Evolutionary conservation across 2,329 filamentous ascomycete species (phyloP), one percentile per base, ranked within the genome.

Genomic region (Proliferodiscus dingleyae): DNA sequence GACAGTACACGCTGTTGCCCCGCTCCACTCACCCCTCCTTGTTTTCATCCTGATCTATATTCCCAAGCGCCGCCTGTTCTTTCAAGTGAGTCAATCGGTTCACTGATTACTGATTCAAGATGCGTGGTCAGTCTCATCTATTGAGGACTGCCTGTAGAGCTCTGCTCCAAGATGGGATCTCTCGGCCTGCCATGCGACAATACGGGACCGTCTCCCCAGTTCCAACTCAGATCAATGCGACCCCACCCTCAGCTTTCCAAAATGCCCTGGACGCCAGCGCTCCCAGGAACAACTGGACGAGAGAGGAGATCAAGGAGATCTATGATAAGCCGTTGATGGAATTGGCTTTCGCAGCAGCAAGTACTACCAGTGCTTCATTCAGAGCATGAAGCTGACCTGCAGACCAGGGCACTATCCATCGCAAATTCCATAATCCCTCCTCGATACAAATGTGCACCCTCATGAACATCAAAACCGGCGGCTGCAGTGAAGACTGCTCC

Each of bases 381-480:
- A 60, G 19, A n/a, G n/a, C n/a, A n/a, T n/a, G n/a, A n/a, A n/a
- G 26, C 21, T 37, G n/a, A 22, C 19, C 32, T 37, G 28, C 36
- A 49, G 37, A 34, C n/a, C 54, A 93, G 88, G 81, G 80, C 54
- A 78, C 75, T 28, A 71, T 95, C 46, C 89, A 95, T 68, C 83
- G 88, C 37, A 83, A 85, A 58, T 94, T 94, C 71, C 89, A 95
- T 69, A 78, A 87, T 61, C 87, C 89, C 5, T 75, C 82, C 37
- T 83, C 87, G 22, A 87, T 95, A 52, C 89, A 95, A 68, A 85
- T 95, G 68, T 95, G 89, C 71, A 95, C 89, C 0, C 74, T 95
- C 47, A 94, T 95, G 87, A 95, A 94, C 73, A 95, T 95, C 73
- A 95, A 95, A 66, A 94, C 88, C 7, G 89, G 89, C 44, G 89